Evolutionary conservation across 73 alveolate genomes (phyloP).

Genomic region (Paramecium sonneborni): DNA sequence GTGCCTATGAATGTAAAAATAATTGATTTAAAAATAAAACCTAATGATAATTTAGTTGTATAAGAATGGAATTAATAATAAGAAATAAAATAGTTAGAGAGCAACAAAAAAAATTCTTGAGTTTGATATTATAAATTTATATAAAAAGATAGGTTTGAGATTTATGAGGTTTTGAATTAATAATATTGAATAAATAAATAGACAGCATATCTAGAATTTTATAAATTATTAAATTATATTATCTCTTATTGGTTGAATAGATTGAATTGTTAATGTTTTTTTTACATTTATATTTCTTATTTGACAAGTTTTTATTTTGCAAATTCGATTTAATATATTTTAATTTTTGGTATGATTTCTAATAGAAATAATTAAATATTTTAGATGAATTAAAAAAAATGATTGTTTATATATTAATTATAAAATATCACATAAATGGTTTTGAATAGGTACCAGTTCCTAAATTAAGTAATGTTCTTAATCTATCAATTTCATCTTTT

Average conservation of each 20-base stretch:
- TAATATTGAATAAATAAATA: neutral
- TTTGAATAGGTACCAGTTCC: neutral
- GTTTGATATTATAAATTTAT: too few relatives aligned
- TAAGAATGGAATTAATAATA: too few relatives aligned
- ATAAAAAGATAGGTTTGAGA: neutral
- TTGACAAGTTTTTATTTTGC: neutral
- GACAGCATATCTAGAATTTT: neutral
- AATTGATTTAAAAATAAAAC: too few relatives aligned
- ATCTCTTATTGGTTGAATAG: conserved; percentile 42
- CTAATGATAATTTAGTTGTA: too few relatives aligned
- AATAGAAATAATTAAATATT: neutral
- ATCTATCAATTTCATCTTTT: conserved; percentile 16
- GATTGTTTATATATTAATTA: neutral
- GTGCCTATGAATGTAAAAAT: too few relatives aligned
- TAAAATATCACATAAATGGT: neutral
- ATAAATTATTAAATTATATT: neutral
- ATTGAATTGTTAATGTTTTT: too few relatives aligned
- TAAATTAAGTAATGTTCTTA: neutral
- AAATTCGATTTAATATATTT: neutral
- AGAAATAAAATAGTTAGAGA: too few relatives aligned
- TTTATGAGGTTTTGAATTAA: neutral
- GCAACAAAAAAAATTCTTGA: too few relatives aligned
- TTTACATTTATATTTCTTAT: neutral
- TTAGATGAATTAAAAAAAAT: too few relatives aligned
- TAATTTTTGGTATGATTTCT: neutral